Percentiles rank a stretch among this genome's conserved stretches.
Conservation (phyloP, 2,329 filamentous ascomycete genomes). For the Epichloe scottii region DNA sequence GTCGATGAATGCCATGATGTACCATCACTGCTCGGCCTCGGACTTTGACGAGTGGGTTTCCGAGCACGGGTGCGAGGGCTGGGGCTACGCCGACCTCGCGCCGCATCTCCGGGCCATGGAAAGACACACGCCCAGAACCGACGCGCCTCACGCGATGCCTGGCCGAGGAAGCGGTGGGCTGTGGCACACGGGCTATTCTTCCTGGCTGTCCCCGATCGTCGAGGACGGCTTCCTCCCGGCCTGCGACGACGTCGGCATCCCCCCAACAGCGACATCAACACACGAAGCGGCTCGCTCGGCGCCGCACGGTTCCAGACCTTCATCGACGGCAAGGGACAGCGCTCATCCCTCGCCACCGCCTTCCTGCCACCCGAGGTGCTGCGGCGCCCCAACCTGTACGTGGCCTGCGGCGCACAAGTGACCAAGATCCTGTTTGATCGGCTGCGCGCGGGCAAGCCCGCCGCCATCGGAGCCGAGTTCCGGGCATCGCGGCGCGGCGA, state of each 20-base stretch:
- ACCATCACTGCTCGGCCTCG: conserved; percentile 11
- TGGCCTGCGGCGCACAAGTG: conserved; percentile 9
- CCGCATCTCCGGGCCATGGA: conserved; percentile 11
- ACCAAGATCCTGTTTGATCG: conserved; percentile 9
- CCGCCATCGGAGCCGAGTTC: conserved; percentile 10
- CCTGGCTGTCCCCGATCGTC: conserved; percentile 7
- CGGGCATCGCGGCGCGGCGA: conserved; percentile 4
- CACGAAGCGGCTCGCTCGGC: conserved; percentile 7
- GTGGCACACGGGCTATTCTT: conserved; percentile 11
- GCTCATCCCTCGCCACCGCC: conserved; percentile 11
- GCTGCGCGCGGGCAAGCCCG: conserved; percentile 4
- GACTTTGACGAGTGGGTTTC: conserved; percentile 12
- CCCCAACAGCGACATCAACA: conserved; percentile 9
- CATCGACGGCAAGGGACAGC: conserved; percentile 9
- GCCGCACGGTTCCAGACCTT: conserved; percentile 10
- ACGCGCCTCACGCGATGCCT: conserved; percentile 1
- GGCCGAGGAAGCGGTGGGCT: conserved; percentile 6
- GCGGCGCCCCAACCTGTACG: conserved; percentile 9
- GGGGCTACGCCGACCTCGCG: conserved; percentile 11
- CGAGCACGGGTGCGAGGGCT: conserved; percentile 9
- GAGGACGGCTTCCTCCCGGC: conserved; percentile 10
- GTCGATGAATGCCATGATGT: conserved; percentile 15
- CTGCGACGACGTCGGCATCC: conserved; percentile 7
- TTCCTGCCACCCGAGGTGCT: conserved; percentile 9
- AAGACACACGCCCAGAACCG: conserved; percentile 10